These are phyloP conservation scores for Kodamaea anthophila DNA, from an alignment of 1,139 yeast genomes.

Conservation along the genomic window DNA sequence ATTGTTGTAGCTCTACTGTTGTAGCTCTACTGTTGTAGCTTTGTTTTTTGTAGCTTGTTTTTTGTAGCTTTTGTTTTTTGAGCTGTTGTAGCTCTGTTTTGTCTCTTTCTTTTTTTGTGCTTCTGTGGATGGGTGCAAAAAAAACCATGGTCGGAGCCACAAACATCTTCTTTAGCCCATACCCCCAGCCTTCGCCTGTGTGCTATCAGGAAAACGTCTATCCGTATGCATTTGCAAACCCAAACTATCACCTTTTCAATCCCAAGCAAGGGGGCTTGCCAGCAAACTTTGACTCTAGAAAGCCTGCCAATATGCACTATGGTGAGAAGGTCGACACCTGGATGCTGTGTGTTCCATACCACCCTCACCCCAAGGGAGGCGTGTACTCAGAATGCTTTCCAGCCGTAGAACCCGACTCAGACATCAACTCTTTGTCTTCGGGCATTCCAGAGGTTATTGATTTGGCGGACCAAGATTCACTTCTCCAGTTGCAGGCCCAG, in stretches of 20 bases:
- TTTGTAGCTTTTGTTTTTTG: no score
- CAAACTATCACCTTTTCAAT: no score
- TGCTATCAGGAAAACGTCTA: slow-evolving; percentile 1
- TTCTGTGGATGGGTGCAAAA: no score
- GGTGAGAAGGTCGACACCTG: slow-evolving; percentile 58
- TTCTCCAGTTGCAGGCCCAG: slow-evolving; percentile 48
- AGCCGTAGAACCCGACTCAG: slow-evolving; percentile 27
- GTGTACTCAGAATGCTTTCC: slow-evolving; percentile 39
- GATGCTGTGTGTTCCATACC: slow-evolving; percentile 52
- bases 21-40: no score
- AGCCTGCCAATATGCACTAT: slow-evolving; percentile 51
- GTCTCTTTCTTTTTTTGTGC: no score
- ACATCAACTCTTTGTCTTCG: slow-evolving; percentile 4
- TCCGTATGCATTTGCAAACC: slow-evolving; percentile 1
- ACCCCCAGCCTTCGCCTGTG: not conserved
- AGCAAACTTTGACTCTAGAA: slow-evolving; percentile 44
- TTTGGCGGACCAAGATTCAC: no score
- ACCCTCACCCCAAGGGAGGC: slow-evolving; percentile 15
- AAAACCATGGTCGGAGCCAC: no score
- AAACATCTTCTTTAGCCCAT: not conserved
- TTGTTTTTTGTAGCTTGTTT: no score
- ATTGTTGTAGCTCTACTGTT: no score
- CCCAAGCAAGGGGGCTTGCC: slow-evolving; percentile 3
- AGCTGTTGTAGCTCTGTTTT: no score
- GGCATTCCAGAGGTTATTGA: slow-evolving; percentile 41